Conservation (phyloP, 371 early-diverging fungal genomes). For the Mucor velutinosus region DNA sequence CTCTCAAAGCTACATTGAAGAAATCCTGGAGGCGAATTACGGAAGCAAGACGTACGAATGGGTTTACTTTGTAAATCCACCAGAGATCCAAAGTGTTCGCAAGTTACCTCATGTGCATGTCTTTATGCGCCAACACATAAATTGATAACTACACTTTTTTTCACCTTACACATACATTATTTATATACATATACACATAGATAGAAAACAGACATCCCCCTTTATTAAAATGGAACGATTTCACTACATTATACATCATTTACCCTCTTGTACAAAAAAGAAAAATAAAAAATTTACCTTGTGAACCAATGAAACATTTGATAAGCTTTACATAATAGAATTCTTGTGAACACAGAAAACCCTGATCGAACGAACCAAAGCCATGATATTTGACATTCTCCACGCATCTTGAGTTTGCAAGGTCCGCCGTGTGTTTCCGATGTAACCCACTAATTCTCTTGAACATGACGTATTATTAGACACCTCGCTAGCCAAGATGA, state of each 20-base stretch:
- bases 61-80: constrained; percentile 30
- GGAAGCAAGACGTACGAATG: constrained; percentile 16
- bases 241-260: not conserved
- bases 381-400: not conserved
- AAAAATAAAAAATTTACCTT: not conserved
- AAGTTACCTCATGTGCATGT: constrained; percentile 34
- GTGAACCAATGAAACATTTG: constrained; percentile 1
- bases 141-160: not conserved
- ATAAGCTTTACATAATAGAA: not conserved
- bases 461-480: not conserved
- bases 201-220: not conserved
- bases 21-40: constrained; percentile 22
- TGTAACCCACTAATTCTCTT: not conserved
- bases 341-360: not conserved
- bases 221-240: not conserved
- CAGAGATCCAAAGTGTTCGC: constrained; percentile 29
- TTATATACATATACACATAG: not conserved
- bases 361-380: constrained; percentile 4
- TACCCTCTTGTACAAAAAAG: not conserved
- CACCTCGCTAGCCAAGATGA: not conserved
- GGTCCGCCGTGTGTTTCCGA: constrained; percentile 1
- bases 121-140: constrained; percentile 19
- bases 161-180: not conserved
- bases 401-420: not conserved
- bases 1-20: constrained; percentile 18